A percentile compares a stretch with the other conserved stretches of the same genome.
Conservation (phyloP, 352 stramenopile species). For the Paralagenidium karlingii region DNA sequence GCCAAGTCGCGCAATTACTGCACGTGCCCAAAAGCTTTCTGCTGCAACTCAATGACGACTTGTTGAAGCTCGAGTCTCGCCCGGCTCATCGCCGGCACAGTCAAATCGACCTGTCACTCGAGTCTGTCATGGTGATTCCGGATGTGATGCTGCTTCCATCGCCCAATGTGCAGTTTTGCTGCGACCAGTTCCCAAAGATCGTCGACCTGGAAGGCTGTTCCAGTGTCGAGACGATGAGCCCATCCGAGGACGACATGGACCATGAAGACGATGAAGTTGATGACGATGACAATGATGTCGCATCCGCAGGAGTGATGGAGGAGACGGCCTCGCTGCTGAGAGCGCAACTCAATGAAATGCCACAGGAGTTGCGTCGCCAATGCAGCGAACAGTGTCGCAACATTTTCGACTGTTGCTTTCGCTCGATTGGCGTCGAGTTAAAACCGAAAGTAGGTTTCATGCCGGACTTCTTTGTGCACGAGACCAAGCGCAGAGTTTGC, state of each 20-base stretch:
- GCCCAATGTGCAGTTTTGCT: too few species aligned
- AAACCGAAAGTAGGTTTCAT: slow-evolving; percentile 83
- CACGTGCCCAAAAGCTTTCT: slow-evolving; percentile 50
- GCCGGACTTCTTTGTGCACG: slow-evolving; percentile 25
- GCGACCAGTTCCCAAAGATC: too few species aligned
- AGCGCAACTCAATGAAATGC: slow-evolving; percentile 2
- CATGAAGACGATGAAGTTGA: slow-evolving; percentile 4
- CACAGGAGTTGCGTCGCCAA: slow-evolving; percentile 7
- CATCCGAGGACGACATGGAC: not conserved
- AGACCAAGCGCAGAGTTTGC: slow-evolving; percentile 47
- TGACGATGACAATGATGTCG: slow-evolving; percentile 14
- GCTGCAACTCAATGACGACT: slow-evolving; percentile 40
- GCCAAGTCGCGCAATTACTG: slow-evolving; percentile 62
- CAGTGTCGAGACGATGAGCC: not conserved
- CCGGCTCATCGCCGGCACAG: slow-evolving; percentile 47
- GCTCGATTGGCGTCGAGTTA: slow-evolving; percentile 78
- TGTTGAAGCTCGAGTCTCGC: slow-evolving; percentile 37
- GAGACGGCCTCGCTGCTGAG: not conserved
- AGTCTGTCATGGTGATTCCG: slow-evolving; percentile 68
- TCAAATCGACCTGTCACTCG: slow-evolving; percentile 56
- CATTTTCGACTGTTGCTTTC: slow-evolving; percentile 77
- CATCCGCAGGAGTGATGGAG: not conserved
- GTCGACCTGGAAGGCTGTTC: not conserved
- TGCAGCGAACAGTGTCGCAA: slow-evolving; percentile 31
- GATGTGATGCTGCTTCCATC: slow-evolving; percentile 37